Evolutionary conservation across 306 rosid species (phyloP), one percentile per base, ranked within the genome.

Genomic region (Malus domestica): DNA sequence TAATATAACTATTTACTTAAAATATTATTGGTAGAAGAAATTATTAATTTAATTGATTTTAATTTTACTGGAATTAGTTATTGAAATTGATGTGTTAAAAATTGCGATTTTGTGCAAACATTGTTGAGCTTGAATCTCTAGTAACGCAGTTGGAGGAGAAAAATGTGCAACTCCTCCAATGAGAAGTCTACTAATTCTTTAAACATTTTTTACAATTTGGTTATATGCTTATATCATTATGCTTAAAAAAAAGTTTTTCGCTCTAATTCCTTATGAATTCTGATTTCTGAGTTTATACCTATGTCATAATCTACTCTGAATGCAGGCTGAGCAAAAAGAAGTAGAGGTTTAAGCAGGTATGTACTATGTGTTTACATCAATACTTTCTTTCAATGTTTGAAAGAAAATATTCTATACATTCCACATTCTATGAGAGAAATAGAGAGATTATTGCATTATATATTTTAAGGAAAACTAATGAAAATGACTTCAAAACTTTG

Each of bases 121-220:
- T 92, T 4, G 67, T 78, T 68, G 96, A 90, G 90, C 96, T 90
- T 18, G 97, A 95, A 86, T 32, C 82, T 77, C 60, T 85, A 55
- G 96, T 95, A 76, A 76, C 87, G 22, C 89, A 88, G 66, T 78
- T 95, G 75, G 96, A 89, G 87, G 85, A 78, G 77, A 97, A 95
- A 86, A 88, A 92, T 72, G 87, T 86, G 16, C 72, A 65, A 20
- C 80, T 95, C 18, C 4, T 85, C 55, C 82, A 62, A 45, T 91
- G 86, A 83, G 87, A 86, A 97, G 97, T 95, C 80, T 72, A 55
- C 16, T 49, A 15, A 45, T 63, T 49, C 33, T 62, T 60, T 46
- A 59, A 30, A 15, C 67, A 15, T 30, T 19, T 63, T 18, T 25
- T 58, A 25, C 6, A 58, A 10, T 22, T 22, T 58, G 29, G 5